phyloP scores from a whole-genome alignment of 2,329 filamentous ascomycete genomes.

The Trichophaea hybrida region DNA sequence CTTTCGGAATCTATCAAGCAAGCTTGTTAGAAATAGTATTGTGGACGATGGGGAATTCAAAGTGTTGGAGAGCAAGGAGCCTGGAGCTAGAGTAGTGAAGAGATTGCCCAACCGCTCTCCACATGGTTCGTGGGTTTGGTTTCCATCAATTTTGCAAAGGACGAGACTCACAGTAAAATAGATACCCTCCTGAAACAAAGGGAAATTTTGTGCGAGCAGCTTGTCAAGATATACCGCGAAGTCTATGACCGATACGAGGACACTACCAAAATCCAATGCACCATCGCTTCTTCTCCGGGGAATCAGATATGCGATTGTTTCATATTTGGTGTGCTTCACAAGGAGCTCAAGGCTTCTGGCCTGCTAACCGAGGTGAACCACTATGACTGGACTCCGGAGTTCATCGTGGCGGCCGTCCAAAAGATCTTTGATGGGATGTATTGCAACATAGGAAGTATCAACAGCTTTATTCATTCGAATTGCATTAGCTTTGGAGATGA shows the following conservation, averaged over 20 bases:
- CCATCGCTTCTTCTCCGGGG: background rate
- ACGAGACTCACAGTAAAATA: background rate
- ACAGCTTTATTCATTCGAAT: too few relatives aligned
- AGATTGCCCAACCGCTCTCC: too few relatives aligned
- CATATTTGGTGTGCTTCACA: background rate
- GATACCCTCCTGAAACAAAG: background rate
- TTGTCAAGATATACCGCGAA: background rate
- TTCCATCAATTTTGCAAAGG: too few relatives aligned
- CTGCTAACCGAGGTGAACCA: background rate
- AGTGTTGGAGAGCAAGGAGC: background rate
- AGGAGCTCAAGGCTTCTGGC: background rate
- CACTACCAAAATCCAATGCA: background rate
- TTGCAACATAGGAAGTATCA: too few relatives aligned
- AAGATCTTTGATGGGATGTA: background rate
- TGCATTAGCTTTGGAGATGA: too few relatives aligned
- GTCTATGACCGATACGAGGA: background rate
- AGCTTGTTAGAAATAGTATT: background rate
- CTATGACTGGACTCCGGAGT: background rate
- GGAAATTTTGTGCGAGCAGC: background rate
- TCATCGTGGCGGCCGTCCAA: background rate
- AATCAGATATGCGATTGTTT: background rate
- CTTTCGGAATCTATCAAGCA: background rate
- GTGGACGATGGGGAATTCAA: background rate
- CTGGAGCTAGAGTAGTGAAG: too few relatives aligned
- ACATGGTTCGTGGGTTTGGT: too few relatives aligned